Conservation (phyloP, 305 asterid genomes). For the Fraxinus ornus region DNA sequence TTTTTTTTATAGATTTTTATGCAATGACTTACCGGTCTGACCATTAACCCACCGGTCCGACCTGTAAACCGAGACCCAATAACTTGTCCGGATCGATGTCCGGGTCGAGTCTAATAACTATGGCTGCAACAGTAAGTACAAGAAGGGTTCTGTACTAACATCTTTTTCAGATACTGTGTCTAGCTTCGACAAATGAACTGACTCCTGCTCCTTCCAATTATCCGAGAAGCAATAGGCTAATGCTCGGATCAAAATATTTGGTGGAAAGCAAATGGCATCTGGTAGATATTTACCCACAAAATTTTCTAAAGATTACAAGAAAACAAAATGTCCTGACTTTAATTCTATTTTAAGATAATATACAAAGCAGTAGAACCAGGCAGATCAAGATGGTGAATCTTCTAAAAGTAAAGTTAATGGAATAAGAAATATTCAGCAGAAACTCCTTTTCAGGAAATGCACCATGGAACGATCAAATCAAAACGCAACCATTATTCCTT, state of each 20-base stretch:
- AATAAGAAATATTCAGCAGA: not conserved
- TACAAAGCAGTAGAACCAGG: not conserved
- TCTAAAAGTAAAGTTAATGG: not conserved
- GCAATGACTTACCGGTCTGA: too few species aligned
- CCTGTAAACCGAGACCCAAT: too few species aligned
- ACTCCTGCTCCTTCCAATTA: not conserved
- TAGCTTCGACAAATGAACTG: not conserved
- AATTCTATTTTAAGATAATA: not conserved
- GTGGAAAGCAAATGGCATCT: not conserved
- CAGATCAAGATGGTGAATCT: not conserved
- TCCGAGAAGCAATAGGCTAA: not conserved
- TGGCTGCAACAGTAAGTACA: not conserved
- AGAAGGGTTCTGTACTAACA: not conserved
- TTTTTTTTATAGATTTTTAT: too few species aligned
- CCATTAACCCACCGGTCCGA: too few species aligned
- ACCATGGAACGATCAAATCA: not conserved
- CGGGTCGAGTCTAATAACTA: too few species aligned
- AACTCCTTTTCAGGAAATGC: not conserved
- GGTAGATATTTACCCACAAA: not conserved
- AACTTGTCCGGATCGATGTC: too few species aligned
- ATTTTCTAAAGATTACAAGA: not conserved
- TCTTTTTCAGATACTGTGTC: not conserved
- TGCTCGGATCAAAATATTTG: not conserved
- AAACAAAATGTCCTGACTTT: not conserved
- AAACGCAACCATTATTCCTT: conserved; percentile 5